A percentile compares a stretch with the other conserved stretches of the same genome.
These are phyloP conservation scores for Aspergillus puulaauensis DNA, from an alignment of 2,329 filamentous ascomycete genomes.

Conservation along the genomic window DNA sequence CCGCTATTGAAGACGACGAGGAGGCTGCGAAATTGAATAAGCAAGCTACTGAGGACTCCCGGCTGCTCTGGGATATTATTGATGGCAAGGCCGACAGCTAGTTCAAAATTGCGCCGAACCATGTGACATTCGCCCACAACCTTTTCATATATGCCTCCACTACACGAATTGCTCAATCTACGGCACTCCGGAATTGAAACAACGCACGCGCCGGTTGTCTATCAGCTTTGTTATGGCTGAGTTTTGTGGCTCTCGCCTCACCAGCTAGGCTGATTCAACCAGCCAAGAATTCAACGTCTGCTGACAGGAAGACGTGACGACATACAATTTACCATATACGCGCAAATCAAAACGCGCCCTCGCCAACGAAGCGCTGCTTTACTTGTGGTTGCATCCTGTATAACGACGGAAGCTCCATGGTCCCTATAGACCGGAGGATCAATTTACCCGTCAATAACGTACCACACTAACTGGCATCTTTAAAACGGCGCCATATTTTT, in stretches of 20 bases:
- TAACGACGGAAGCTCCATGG: not conserved
- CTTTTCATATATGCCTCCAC: not conserved
- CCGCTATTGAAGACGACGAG: conserved; percentile 2
- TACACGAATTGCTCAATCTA: not conserved
- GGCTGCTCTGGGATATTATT: conserved; percentile 41
- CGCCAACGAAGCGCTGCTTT: not conserved
- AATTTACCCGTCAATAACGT: conserved; percentile 24
- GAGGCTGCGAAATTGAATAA: conserved; percentile 14
- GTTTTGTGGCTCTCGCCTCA: not conserved
- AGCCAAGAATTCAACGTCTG: not conserved
- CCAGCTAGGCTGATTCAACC: not conserved
- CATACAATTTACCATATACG: not conserved
- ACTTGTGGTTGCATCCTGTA: not conserved
- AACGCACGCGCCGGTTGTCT: not conserved
- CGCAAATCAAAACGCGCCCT: not conserved
- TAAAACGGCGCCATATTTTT: conserved; percentile 20
- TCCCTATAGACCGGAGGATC: conserved; percentile 8
- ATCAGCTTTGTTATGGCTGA: not conserved
- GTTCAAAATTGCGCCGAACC: not conserved
- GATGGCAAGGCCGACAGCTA: conserved; percentile 26
- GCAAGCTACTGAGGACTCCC: conserved; percentile 29
- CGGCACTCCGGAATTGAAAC: not conserved
- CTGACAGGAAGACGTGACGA: not conserved
- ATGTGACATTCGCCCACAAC: not conserved
- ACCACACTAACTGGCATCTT: too few species aligned